Conservation (phyloP, 2,329 filamentous ascomycete genomes). For the Colletotrichum euphorbiae region DNA sequence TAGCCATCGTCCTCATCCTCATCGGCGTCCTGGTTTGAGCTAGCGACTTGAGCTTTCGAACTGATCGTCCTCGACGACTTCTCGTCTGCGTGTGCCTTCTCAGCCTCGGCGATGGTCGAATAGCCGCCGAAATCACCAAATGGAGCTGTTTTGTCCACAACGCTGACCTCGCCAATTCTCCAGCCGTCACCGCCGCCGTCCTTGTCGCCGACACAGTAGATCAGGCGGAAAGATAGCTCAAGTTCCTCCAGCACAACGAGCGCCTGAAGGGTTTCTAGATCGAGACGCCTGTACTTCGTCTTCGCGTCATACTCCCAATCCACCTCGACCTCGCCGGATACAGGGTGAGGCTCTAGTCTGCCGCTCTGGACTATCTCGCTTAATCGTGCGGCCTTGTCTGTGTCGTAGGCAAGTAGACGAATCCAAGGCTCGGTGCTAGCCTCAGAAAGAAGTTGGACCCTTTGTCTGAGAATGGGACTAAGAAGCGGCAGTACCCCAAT, state of each 20-base stretch:
- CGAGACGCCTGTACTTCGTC: constrained; percentile 74
- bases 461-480: constrained; percentile 74
- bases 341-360: constrained; percentile 81
- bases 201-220: constrained; percentile 76
- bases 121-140: constrained; percentile 65
- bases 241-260: constrained; percentile 72
- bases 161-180: constrained; percentile 77
- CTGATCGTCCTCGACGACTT: constrained; percentile 43
- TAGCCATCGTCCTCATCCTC: constrained; percentile 81
- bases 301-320: constrained; percentile 74
- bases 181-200: constrained; percentile 73
- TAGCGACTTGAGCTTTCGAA: constrained; percentile 30
- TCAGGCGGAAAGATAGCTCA: constrained; percentile 71
- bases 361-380: constrained; percentile 71
- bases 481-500: constrained; percentile 68
- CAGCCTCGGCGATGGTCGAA: constrained; percentile 68
- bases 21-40: constrained; percentile 46
- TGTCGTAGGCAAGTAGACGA: constrained; percentile 76
- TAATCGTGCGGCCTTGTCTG: constrained; percentile 66
- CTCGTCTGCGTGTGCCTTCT: constrained; percentile 62
- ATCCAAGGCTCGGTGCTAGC: constrained; percentile 77
- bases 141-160: constrained; percentile 67
- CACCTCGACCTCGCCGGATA: constrained; percentile 82
- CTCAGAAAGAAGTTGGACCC: constrained; percentile 73
- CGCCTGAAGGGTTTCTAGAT: constrained; percentile 80